A percentile compares a stretch with the other conserved stretches of the same genome.
These are phyloP conservation scores for Casuarina glauca DNA, from an alignment of 306 rosid species.

Conservation along the genomic window DNA sequence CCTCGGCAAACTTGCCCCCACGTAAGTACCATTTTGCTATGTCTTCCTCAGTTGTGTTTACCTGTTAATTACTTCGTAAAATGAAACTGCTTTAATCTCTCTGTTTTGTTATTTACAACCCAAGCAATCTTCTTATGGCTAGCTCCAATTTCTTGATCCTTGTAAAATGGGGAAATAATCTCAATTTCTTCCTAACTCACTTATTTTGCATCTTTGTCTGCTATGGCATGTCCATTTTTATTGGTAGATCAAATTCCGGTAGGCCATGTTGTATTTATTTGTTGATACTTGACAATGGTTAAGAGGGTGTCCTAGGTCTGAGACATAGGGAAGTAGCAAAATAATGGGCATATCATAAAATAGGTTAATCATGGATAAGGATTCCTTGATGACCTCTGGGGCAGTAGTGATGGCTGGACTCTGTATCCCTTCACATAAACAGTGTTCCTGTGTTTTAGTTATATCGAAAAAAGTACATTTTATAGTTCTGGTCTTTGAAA, in stretches of 20 bases:
- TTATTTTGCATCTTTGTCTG: not conserved
- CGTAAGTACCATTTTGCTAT: conserved; percentile 55
- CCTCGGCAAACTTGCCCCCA: conserved; percentile 97
- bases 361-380: not conserved
- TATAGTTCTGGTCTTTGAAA: not conserved
- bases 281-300: not conserved
- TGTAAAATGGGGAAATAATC: too few relatives aligned
- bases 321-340: not conserved
- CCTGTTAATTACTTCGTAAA: conserved; percentile 13
- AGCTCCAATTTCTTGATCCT: too few relatives aligned
- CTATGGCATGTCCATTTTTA: not conserved
- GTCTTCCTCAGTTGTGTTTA: conserved; percentile 12
- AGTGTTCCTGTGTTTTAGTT: not conserved
- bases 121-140: too few relatives aligned
- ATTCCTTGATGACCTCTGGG: not conserved
- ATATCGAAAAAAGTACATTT: not conserved
- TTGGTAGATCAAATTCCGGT: not conserved
- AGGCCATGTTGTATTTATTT: not conserved
- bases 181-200: not conserved
- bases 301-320: conserved; percentile 8
- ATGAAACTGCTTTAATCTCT: conserved; percentile 4
- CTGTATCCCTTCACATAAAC: not conserved
- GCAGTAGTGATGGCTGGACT: not conserved
- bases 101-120: too few relatives aligned
- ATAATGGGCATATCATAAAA: conserved; percentile 3